Evolutionary conservation across 257 asterid genomes (phyloP).

Genomic region (Solanum acaule): DNA sequence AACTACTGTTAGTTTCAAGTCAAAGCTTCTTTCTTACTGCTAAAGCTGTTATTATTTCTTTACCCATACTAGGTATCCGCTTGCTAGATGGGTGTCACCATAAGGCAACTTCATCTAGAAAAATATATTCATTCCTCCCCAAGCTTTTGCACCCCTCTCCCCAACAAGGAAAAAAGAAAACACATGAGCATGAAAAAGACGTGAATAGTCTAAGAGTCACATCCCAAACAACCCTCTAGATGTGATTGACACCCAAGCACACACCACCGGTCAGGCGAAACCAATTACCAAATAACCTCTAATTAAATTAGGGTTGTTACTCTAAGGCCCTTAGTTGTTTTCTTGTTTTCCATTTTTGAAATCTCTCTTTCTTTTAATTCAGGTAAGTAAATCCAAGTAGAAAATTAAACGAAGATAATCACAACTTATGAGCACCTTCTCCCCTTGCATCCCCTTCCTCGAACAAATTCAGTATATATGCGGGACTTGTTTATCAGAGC

Average conservation of each 20-base stretch:
- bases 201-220: not conserved
- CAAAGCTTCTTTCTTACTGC: not conserved
- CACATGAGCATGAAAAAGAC: not conserved
- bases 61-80: not conserved
- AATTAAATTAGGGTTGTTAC: not conserved
- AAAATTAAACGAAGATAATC: not conserved
- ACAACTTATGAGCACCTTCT: not conserved
- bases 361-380: not conserved
- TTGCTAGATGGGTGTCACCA: not conserved
- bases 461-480: not conserved
- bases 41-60: not conserved
- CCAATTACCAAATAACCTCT: not conserved
- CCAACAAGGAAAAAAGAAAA: not conserved
- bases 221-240: not conserved
- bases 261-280: not conserved
- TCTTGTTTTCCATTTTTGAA: not conserved
- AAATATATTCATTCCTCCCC: not conserved
- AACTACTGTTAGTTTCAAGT: not conserved
- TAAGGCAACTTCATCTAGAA: not conserved
- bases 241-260: not conserved
- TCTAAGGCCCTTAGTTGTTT: not conserved
- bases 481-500: not conserved
- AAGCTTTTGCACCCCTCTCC: not conserved
- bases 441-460: not conserved
- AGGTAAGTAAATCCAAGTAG: not conserved